Evolutionary conservation across 768 basidiomycete species (phyloP).

Genomic region (Termitomyces bulborhizus): DNA sequence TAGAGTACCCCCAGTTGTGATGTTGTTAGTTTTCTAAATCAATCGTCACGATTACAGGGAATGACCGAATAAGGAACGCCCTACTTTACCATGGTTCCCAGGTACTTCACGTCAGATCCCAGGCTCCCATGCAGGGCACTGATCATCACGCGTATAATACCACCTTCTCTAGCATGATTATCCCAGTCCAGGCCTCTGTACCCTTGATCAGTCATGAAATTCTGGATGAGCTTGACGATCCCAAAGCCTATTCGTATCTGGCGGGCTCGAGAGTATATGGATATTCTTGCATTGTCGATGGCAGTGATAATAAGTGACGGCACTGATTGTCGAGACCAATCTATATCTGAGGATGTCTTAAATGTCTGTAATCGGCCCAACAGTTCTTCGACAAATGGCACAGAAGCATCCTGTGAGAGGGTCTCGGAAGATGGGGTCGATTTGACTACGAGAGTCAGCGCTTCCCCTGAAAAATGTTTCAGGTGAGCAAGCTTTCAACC

Average conservation of each 20-base stretch:
- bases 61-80: slow-evolving; percentile 10
- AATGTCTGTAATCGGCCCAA: slow-evolving; percentile 26
- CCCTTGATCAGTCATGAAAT: slow-evolving; percentile 36
- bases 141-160: slow-evolving; percentile 36
- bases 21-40: slow-evolving; percentile 31
- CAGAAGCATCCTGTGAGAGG: slow-evolving; percentile 14
- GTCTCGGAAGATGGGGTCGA: slow-evolving; percentile 18
- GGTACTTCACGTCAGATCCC: slow-evolving; percentile 33
- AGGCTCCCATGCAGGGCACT: slow-evolving; percentile 37
- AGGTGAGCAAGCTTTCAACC: slow-evolving; percentile 48
- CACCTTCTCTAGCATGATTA: slow-evolving; percentile 12
- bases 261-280: slow-evolving; percentile 25
- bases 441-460: slow-evolving; percentile 39
- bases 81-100: slow-evolving; percentile 45
- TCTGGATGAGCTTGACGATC: slow-evolving; percentile 31
- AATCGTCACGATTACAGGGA: neutral
- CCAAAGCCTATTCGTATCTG: slow-evolving; percentile 4
- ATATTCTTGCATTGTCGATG: slow-evolving; percentile 30
- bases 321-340: slow-evolving; percentile 22
- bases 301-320: slow-evolving; percentile 25
- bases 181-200: slow-evolving; percentile 33
- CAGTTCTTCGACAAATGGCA: slow-evolving; percentile 28
- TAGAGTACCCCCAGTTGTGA: slow-evolving; percentile 31
- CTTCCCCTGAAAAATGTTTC: slow-evolving; percentile 62
- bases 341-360: neutral